A percentile compares a stretch with the other conserved stretches of the same genome.
phyloP scores from a whole-genome alignment of 805 yeast genomes.

The Tetrapisispora phaffii region DNA sequence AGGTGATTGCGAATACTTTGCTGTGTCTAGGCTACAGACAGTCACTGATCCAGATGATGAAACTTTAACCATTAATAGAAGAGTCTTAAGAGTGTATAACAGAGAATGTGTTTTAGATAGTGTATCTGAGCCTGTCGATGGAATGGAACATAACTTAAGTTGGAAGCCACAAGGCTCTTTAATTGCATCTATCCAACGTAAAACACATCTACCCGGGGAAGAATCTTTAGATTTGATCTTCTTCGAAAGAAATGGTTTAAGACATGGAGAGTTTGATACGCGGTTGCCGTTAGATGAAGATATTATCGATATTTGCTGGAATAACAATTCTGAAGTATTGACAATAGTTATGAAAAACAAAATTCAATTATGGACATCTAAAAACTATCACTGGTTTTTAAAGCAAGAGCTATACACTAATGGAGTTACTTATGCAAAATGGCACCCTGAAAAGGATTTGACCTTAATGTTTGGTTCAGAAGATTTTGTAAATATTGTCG shows the following conservation, averaged over 20 bases:
- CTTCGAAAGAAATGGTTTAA: conserved; percentile 86
- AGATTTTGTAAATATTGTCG: conserved; percentile 47
- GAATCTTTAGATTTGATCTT: conserved; percentile 47
- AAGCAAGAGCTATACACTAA: conserved; percentile 57
- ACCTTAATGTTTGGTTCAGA: conserved; percentile 58
- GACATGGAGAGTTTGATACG: conserved; percentile 77
- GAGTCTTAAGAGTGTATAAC: conserved; percentile 74
- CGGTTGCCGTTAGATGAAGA: conserved; percentile 45
- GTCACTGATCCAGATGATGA: conserved; percentile 33
- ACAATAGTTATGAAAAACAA: conserved; percentile 53
- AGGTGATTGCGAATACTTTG: conserved; percentile 83
- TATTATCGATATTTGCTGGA: conserved; percentile 61
- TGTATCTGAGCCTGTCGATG: conserved; percentile 83
- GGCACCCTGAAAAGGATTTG: conserved; percentile 87
- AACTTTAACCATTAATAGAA: conserved; percentile 35
- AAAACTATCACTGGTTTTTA: conserved; percentile 92
- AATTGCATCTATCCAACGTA: conserved; percentile 73
- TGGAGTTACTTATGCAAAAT: conserved; percentile 39
- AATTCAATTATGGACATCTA: conserved; percentile 83
- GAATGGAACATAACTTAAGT: conserved; percentile 58
- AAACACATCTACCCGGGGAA: conserved; percentile 34
- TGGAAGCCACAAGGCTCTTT: conserved; percentile 91
- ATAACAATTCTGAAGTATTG: conserved; percentile 65
- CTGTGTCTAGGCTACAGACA: conserved; percentile 54
- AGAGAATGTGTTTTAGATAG: conserved; percentile 71